Evolutionary conservation across 192 early-diverging fungal species (phyloP).

Genomic region (Coemansia sp.): DNA sequence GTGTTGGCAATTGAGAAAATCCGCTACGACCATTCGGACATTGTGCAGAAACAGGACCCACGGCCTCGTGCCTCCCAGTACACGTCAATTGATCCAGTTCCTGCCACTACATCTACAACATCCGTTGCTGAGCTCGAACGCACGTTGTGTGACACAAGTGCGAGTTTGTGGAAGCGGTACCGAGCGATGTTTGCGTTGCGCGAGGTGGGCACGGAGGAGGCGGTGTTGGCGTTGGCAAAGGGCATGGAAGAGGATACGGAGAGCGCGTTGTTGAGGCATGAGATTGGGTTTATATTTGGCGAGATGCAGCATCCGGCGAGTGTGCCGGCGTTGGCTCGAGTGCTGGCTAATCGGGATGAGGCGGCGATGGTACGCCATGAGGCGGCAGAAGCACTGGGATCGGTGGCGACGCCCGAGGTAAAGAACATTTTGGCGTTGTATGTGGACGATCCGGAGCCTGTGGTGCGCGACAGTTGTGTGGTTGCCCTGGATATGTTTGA

Average conservation of each 20-base stretch:
- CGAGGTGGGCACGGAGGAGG: conserved; percentile 78
- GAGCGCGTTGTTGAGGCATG: conserved; percentile 86
- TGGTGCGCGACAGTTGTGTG: conserved; percentile 87
- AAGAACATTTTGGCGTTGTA: conserved; percentile 72
- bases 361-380: conserved; percentile 95
- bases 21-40: conserved; percentile 65
- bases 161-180: conserved; percentile 87
- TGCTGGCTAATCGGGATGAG: conserved; percentile 75
- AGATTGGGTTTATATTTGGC: conserved; percentile 96
- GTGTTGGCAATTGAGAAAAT: conserved; percentile 87
- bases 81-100: conserved; percentile 89
- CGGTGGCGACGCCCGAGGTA: conserved; percentile 87
- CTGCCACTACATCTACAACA: conserved; percentile 63
- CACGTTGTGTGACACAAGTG: conserved; percentile 65
- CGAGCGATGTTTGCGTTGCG: conserved; percentile 93
- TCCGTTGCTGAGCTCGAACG: conserved; percentile 65
- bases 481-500: conserved; percentile 97
- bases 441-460: conserved; percentile 70
- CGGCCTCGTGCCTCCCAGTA: conserved; percentile 55
- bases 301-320: conserved; percentile 92
- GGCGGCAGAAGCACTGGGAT: conserved; percentile 94
- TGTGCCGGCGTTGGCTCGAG: conserved; percentile 78
- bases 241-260: conserved; percentile 76
- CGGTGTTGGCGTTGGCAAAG: conserved; percentile 79
- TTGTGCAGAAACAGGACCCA: conserved; percentile 21